Conservation (phyloP, 306 rosid species). For the Calophaca sinica region DNA sequence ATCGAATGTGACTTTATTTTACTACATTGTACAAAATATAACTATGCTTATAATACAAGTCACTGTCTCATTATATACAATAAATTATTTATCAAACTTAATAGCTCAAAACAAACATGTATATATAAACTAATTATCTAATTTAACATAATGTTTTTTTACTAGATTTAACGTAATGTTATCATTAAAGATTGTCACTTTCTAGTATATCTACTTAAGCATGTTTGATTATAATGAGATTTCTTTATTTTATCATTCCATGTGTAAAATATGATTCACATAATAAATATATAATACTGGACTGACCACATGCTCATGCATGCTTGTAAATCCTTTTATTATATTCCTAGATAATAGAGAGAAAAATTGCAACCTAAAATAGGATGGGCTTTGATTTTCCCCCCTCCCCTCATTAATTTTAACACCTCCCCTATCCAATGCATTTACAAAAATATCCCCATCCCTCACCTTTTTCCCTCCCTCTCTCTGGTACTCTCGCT, state of each 20-base stretch:
- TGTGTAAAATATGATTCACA: background rate
- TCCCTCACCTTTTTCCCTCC: no score
- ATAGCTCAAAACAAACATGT: background rate
- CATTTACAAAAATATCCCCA: no score
- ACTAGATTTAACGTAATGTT: no score
- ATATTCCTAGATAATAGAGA: background rate
- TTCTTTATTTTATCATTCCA: background rate
- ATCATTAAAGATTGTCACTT: background rate
- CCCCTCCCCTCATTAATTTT: no score
- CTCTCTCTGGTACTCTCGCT: no score
- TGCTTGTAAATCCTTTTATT: background rate
- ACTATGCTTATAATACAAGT: background rate
- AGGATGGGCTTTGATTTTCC: no score
- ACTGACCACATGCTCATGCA: background rate
- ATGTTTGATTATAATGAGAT: background rate
- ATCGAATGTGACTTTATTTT: background rate
- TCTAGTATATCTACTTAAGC: background rate
- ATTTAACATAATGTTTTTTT: background rate
- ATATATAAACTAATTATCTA: background rate
- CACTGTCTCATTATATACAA: background rate
- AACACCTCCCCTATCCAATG: no score
- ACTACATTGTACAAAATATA: background rate
- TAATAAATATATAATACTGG: background rate
- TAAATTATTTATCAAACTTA: slow-evolving; percentile 12
- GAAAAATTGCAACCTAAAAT: background rate